A percentile compares a stretch with the other conserved stretches of the same genome.
Conservation (phyloP, 2,329 filamentous ascomycete species). For the Fusarium liriodendri region DNA sequence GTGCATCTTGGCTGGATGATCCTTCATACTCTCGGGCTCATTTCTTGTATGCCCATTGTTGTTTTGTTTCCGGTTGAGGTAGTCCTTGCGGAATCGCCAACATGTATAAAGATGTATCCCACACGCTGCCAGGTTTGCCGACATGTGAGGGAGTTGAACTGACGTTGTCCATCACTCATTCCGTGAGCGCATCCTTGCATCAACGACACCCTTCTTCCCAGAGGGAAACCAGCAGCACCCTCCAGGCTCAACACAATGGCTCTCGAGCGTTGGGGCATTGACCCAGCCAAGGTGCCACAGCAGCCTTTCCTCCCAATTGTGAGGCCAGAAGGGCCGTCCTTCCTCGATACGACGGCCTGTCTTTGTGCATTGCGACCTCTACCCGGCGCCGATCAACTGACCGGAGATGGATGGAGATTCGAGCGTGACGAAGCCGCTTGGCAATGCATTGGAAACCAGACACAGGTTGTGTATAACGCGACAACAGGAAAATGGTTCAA, state of each 20-base stretch:
- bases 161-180: neutral
- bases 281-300: constrained; percentile 46
- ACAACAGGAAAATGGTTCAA: constrained; percentile 57
- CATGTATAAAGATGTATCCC: constrained; percentile 24
- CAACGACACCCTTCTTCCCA: neutral
- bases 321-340: constrained; percentile 47
- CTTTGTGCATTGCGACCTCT: constrained; percentile 50
- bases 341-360: constrained; percentile 54
- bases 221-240: neutral
- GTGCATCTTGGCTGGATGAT: constrained; percentile 21
- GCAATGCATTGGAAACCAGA: constrained; percentile 60
- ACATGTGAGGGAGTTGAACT: neutral
- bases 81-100: neutral
- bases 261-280: constrained; percentile 25
- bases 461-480: constrained; percentile 50
- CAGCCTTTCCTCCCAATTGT: constrained; percentile 53
- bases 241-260: constrained; percentile 25
- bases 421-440: constrained; percentile 45
- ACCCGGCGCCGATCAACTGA: constrained; percentile 16
- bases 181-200: neutral
- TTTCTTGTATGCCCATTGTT: neutral
- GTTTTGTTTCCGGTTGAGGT: neutral
- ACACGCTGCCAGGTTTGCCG: neutral
- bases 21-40: constrained; percentile 12
- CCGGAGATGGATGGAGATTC: constrained; percentile 12